These are phyloP conservation scores for Kwoniella sp. DNA, from an alignment of 768 basidiomycete species.

Conservation along the genomic window DNA sequence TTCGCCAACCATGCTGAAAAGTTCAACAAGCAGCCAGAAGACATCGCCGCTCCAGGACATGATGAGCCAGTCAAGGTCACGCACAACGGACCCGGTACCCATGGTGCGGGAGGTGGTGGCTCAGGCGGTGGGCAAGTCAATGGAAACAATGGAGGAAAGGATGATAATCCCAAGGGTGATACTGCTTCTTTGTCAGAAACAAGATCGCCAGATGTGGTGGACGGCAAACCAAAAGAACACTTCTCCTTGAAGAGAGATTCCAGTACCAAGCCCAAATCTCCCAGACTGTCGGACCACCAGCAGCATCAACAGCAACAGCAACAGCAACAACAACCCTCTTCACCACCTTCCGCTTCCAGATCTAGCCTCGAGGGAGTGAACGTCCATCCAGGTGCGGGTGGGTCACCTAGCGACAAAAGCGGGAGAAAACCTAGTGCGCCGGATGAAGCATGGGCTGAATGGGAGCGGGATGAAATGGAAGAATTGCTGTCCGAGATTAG, in stretches of 20 bases:
- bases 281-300: background rate
- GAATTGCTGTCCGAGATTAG: constrained; percentile 70
- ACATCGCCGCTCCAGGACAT: constrained; percentile 45
- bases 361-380: constrained; percentile 1
- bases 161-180: constrained; percentile 3
- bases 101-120: constrained; percentile 57
- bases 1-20: constrained; percentile 62
- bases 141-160: constrained; percentile 30
- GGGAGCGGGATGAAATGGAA: constrained; percentile 90
- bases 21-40: constrained; percentile 54
- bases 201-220: constrained; percentile 18
- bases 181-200: constrained; percentile 9
- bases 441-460: constrained; percentile 73
- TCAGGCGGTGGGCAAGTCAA: constrained; percentile 55
- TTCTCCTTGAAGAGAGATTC: constrained; percentile 9
- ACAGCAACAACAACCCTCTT: background rate
- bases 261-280: constrained; percentile 19
- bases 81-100: constrained; percentile 52
- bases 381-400: background rate
- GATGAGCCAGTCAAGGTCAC: constrained; percentile 51
- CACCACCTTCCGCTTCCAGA: constrained; percentile 17
- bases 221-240: constrained; percentile 16
- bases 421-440: constrained; percentile 53
- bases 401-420: constrained; percentile 50
- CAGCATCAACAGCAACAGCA: no score